Base-by-base conservation (phyloP, 1,284 basidiomycete genomes). In the Kalmanozyma brasiliensis region DNA sequence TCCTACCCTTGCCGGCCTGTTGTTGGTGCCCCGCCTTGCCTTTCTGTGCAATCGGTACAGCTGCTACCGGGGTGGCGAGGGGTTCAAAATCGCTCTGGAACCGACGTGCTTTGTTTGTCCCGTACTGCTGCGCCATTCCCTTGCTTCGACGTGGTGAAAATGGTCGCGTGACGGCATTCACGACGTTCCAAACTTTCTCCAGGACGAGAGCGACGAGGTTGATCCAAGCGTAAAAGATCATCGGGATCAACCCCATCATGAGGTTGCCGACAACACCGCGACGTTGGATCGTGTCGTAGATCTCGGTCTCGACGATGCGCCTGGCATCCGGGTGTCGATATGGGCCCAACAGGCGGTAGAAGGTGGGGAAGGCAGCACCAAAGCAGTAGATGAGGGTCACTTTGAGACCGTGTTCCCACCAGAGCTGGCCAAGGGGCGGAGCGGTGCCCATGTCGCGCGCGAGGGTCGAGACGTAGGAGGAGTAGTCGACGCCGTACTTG, bases 211-310 rank as follows among this genome's bases (percentile, higher is more conserved):
- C 84, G 0, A 67, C 7, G 5, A 82, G 64, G 51, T 85, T 85
- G 49, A 85, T 64, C n/a, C 73, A 45, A 10, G 80, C 83, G 51
- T 85, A 85, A 60, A 85, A 85, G 11, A 74, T 24, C 82, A 83
- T 83, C 0, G 82, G 82, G 16, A 83, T 82, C 23, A 76, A 41
- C 14, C 56, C 88, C 88, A 89, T 89, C 48, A 87, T 79, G 4
- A 89, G 56, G 73, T 89, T 89, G 0, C 88, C 88, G 0, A 85
- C 65, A 1, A 86, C n/a, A 0, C 88, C 88, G 41, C 88, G 82
- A 0, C 88, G 84, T 9, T 82, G 84, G 53, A 89, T 87, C 1
- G 88, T 88, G 33, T 89, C 88, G 86, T 86, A 89, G 14, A 89
- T 82, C 76, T 89, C 88, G 1, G 86, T 87, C 75, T 85, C 85